Percentiles rank a stretch among this genome's conserved stretches.
Conservation (phyloP, 2,329 filamentous ascomycete genomes). For the Diaporthe vaccinii region DNA sequence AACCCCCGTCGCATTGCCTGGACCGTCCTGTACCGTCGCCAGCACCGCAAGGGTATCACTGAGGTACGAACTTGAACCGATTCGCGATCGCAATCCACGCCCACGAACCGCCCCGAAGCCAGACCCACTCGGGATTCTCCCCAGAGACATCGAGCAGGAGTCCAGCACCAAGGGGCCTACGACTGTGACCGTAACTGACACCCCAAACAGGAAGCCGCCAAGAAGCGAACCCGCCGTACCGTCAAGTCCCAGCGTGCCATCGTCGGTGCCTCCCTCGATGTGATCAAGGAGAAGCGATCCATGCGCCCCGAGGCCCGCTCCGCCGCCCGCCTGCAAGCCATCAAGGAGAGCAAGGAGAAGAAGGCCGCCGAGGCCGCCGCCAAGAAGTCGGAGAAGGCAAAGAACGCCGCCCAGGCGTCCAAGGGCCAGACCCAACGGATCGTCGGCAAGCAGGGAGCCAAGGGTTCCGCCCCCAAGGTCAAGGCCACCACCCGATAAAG, state of each 20-base stretch:
- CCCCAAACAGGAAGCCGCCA: constrained; percentile 90
- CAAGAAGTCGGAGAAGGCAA: constrained; percentile 99
- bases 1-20: constrained; percentile 99
- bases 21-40: constrained; percentile 97
- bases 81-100: constrained; percentile 33
- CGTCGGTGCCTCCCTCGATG: constrained; percentile 98
- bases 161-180: neutral
- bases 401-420: constrained; percentile 80
- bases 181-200: constrained; percentile 52
- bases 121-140: constrained; percentile 23
- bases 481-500: constrained; percentile 87
- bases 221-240: constrained; percentile 98
- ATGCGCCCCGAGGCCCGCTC: constrained; percentile 96
- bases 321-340: constrained; percentile 89
- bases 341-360: constrained; percentile 99
- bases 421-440: constrained; percentile 86
- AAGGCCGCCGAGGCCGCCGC: constrained; percentile 86
- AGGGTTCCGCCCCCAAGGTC: constrained; percentile 90
- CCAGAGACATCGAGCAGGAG: neutral
- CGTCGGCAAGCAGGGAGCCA: constrained; percentile 96
- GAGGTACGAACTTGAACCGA: constrained; percentile 79
- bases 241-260: constrained; percentile 99
- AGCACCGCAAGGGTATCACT: constrained; percentile 99
- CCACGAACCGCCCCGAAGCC: constrained; percentile 14
- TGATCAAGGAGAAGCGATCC: constrained; percentile 98